Evolutionary conservation across 2,329 filamentous ascomycete genomes (phyloP).

Genomic region (Hypoxylon rubiginosum): DNA sequence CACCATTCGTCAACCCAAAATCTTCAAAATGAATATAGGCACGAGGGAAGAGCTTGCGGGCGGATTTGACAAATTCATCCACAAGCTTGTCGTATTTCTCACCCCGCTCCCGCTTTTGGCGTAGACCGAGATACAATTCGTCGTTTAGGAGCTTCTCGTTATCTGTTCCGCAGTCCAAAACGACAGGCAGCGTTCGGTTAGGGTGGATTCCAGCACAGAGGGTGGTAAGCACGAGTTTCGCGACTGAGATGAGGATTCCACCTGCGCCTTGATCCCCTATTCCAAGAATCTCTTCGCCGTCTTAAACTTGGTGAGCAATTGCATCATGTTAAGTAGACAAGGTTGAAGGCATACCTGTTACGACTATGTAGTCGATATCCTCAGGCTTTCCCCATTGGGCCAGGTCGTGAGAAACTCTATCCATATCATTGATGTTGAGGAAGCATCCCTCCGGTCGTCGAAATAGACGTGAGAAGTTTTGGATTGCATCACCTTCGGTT

Average conservation of each 20-base stretch:
- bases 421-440: conserved; percentile 77
- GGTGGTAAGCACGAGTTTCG: conserved; percentile 86
- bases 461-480: conserved; percentile 85
- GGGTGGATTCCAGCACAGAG: conserved; percentile 90
- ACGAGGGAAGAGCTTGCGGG: conserved; percentile 77
- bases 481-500: conserved; percentile 89
- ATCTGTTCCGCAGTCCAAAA: conserved; percentile 88
- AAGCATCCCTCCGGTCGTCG: conserved; percentile 85
- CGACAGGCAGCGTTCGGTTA: conserved; percentile 81
- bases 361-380: conserved; percentile 90
- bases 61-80: conserved; percentile 77
- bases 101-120: conserved; percentile 75
- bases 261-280: conserved; percentile 92
- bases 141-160: conserved; percentile 82
- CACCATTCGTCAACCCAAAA: conserved; percentile 81
- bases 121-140: conserved; percentile 82
- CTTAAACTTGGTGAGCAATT: conserved; percentile 52
- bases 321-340: not conserved
- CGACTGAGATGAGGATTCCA: conserved; percentile 85
- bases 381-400: conserved; percentile 76
- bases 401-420: conserved; percentile 75
- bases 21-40: conserved; percentile 94
- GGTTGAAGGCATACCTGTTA: conserved; percentile 71
- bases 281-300: conserved; percentile 81
- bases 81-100: conserved; percentile 82